These are phyloP conservation scores for Trypanosomatidae sp. DNA, from an alignment of 208 protist species.

Conservation along the genomic window DNA sequence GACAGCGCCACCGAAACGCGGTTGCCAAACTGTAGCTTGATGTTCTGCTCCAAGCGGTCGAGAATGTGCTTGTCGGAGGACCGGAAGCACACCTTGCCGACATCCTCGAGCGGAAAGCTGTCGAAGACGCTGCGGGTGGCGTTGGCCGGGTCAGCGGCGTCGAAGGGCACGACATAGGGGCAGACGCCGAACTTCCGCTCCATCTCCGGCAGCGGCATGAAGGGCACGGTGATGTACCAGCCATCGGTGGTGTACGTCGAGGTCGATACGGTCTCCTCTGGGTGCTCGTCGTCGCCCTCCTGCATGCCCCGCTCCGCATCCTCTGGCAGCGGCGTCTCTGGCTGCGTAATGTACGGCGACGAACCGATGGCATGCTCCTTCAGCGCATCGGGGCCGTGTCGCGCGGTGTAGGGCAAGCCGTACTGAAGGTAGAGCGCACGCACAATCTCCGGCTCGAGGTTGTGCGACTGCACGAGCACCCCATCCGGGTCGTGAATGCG, in stretches of 20 bases:
- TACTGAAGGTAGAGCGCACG: no score
- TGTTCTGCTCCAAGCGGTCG: conserved; percentile 38
- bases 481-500: conserved; percentile 53
- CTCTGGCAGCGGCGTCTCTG: background rate
- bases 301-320: background rate
- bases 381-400: conserved; percentile 9
- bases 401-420: background rate
- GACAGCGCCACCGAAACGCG: conserved; percentile 55
- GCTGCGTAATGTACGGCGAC: background rate
- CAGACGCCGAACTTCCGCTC: conserved; percentile 55
- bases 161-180: conserved; percentile 45
- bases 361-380: conserved; percentile 2
- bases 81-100: conserved; percentile 75
- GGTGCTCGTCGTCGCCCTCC: conserved; percentile 25
- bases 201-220: conserved; percentile 39
- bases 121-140: conserved; percentile 24
- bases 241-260: conserved; percentile 50
- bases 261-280: conserved; percentile 33
- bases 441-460: conserved; percentile 37
- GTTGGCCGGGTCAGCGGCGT: conserved; percentile 19
- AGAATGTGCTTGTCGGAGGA: conserved; percentile 40
- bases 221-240: conserved; percentile 46
- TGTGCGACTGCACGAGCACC: conserved; percentile 26
- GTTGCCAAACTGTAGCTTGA: conserved; percentile 37
- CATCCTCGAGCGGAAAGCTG: conserved; percentile 25